phyloP scores from a whole-genome alignment of 2,329 filamentous ascomycete species.

The Microsporum canis region DNA sequence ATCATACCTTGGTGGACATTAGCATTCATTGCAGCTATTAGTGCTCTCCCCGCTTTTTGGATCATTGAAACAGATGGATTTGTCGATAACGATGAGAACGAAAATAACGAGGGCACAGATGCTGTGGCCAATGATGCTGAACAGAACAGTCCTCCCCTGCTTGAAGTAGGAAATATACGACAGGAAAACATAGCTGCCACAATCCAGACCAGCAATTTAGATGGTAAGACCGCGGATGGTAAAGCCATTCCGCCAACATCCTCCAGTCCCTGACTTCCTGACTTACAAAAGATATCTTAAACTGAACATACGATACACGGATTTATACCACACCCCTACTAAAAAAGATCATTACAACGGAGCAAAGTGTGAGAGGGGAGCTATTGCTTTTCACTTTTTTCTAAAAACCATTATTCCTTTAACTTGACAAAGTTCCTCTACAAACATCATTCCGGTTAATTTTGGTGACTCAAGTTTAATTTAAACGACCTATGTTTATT shows the following conservation, averaged over 20 bases:
- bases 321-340: neutral
- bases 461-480: neutral
- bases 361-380: neutral
- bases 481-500: neutral
- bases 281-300: neutral
- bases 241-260: neutral
- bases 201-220: neutral
- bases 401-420: neutral
- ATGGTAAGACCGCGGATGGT: neutral
- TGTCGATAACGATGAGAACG: conserved; percentile 24
- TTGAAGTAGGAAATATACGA: neutral
- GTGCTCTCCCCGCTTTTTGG: conserved; percentile 61
- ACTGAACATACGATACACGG: neutral
- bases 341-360: neutral
- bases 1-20: conserved; percentile 74
- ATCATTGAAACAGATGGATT: conserved; percentile 64
- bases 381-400: neutral
- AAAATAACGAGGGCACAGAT: conserved; percentile 21
- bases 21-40: conserved; percentile 50
- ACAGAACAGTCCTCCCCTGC: neutral
- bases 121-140: neutral
- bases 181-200: neutral
- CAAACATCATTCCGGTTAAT: neutral
- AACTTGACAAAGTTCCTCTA: neutral
- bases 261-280: neutral